These are phyloP conservation scores for Trichoderma simmonsii DNA, from an alignment of 2,329 filamentous ascomycete genomes.

Conservation along the genomic window DNA sequence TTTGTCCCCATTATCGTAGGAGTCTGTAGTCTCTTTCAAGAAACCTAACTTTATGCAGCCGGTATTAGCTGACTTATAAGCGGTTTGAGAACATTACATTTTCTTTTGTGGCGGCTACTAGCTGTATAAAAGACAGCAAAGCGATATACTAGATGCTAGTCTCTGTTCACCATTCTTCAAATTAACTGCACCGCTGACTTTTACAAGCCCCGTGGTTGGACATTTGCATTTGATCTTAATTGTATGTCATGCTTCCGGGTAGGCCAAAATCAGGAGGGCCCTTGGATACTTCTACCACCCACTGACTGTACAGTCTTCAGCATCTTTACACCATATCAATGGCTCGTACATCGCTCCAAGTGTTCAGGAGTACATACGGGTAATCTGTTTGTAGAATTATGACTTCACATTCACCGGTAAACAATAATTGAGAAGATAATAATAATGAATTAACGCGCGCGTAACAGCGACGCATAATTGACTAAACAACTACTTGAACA, in stretches of 20 bases:
- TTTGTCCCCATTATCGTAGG: too few relatives aligned
- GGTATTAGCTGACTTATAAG: not conserved
- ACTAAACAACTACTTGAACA: constrained; percentile 1
- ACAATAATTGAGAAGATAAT: not conserved
- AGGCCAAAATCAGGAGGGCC: not conserved
- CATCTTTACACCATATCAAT: not conserved
- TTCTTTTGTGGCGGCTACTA: not conserved
- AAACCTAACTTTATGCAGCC: too few relatives aligned
- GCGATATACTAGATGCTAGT: not conserved
- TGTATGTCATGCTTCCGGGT: not conserved
- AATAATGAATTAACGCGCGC: not conserved
- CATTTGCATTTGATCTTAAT: not conserved
- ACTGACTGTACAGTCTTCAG: too few relatives aligned
- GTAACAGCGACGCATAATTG: not conserved
- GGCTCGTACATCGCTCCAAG: not conserved
- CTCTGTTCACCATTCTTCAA: not conserved
- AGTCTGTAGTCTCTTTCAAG: too few relatives aligned
- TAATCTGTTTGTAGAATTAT: not conserved
- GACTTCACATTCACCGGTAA: not conserved
- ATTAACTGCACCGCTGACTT: not conserved
- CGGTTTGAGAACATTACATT: not conserved
- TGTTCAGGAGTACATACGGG: too few relatives aligned
- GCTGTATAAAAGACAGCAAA: not conserved
- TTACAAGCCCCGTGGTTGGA: not conserved
- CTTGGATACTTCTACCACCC: too few relatives aligned